Base-by-base conservation (phyloP, 2,329 filamentous ascomycete species). In the Aspergillus persii region DNA sequence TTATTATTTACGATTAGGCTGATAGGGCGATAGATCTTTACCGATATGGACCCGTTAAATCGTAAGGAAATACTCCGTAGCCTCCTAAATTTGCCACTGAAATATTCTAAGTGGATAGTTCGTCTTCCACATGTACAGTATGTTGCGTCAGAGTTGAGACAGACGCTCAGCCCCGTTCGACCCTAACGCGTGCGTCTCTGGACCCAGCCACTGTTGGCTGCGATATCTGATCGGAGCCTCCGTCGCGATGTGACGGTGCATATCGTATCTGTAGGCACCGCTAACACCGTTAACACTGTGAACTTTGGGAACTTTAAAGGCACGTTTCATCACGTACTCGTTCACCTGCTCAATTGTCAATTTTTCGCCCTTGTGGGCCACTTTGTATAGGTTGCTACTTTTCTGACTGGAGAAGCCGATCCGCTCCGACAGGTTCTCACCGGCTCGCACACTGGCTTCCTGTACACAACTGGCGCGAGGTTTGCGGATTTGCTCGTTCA, bases 331-430 rank as follows among this genome's bases (percentile, higher is more conserved):
- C 26, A 79, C 82, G 76, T 76, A 85, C 78, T 79, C 77, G 60
- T 89, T 89, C 86, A 89, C 89, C 70, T 89, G 86, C 62, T 88
- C 85, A 53, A 89, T 88, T 0, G 87, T 89, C 33, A 89, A 68
- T 62, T 87, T 86, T 50, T 84, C 80, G 63, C 78, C 82, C 65
- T 86, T 81, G 54, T 88, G 82, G 62, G 84, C 81, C 0, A 89
- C 86, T 67, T 84, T 85, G 73, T 89, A 89, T 0, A 79, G 81
- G 0, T 80, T 71, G 12, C 76, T 81, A 44, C 80, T 65, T 30
- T 81, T 87, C 67, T 89, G 89, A 41, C 79, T 80, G 0, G 85
- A 88, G 73, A 89, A 89, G 0, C 86, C 85, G 81, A 51, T 48
- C 5, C 1, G 23, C 31, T 18, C 9, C 8, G n/a, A 44, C 26